Conservation (phyloP, 2,329 filamentous ascomycete species). For the Akanthomyces dipterigenus region DNA sequence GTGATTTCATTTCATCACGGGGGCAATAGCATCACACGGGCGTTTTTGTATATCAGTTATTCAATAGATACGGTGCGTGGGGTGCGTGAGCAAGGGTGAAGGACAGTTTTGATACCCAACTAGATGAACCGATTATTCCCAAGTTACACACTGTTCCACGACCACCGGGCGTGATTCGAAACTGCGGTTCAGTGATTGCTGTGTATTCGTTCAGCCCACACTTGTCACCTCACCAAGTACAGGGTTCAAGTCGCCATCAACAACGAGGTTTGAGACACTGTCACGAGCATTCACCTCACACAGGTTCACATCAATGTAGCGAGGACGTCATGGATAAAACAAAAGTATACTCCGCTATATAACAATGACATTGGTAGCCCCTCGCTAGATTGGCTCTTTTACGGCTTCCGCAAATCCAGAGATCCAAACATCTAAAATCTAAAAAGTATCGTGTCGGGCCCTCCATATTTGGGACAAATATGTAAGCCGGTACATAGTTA, state of each 20-base stretch:
- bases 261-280: too few relatives aligned
- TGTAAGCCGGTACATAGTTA: not conserved
- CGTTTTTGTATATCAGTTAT: not conserved
- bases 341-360: constrained; percentile 8
- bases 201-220: too few relatives aligned
- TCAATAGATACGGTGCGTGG: too few relatives aligned
- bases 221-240: too few relatives aligned
- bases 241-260: too few relatives aligned
- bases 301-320: not conserved
- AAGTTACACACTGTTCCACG: too few relatives aligned
- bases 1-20: too few relatives aligned
- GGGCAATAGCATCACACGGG: not conserved
- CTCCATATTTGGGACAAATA: not conserved
- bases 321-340: not conserved
- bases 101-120: not conserved
- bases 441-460: not conserved
- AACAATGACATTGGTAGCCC: constrained; percentile 6
- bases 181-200: too few relatives aligned
- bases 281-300: not conserved
- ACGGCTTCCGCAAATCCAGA: constrained; percentile 1
- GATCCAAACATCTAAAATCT: not conserved
- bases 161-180: too few relatives aligned
- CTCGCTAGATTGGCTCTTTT: constrained; percentile 5
- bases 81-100: too few relatives aligned
- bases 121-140: not conserved